Percentiles rank a stretch among this genome's conserved stretches.
These are phyloP conservation scores for Pecoramyces ruminantium DNA, from an alignment of 192 early-diverging fungal species.

Conservation along the genomic window DNA sequence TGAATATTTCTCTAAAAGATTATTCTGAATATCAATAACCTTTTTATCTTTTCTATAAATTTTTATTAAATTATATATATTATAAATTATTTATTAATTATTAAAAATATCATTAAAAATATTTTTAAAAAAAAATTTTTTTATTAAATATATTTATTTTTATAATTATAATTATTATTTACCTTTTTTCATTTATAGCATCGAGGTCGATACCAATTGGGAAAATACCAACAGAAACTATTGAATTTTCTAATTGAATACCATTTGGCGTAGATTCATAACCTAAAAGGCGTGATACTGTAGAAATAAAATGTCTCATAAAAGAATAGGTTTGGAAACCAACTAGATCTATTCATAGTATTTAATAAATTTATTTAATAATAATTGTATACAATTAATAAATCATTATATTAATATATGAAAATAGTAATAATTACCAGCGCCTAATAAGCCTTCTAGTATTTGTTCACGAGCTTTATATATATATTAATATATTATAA, in stretches of 20 bases:
- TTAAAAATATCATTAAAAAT: no score
- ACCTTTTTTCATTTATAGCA: slow-evolving; percentile 8
- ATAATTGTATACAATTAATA: background rate
- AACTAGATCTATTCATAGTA: slow-evolving; percentile 12
- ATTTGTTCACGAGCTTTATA: slow-evolving; percentile 20
- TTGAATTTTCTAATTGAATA: slow-evolving; percentile 21
- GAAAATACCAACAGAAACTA: slow-evolving; percentile 27
- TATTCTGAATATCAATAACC: slow-evolving; percentile 15
- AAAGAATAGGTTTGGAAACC: slow-evolving; percentile 23
- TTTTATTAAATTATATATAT: no score
- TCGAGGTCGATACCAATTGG: slow-evolving; percentile 71
- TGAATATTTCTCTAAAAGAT: slow-evolving; percentile 20
- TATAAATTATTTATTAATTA: no score
- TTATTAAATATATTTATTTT: no score
- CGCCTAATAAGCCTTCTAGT: slow-evolving; percentile 23
- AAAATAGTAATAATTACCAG: background rate
- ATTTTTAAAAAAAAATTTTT: no score
- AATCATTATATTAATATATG: background rate
- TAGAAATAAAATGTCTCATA: slow-evolving; percentile 37
- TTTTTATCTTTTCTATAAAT: slow-evolving; percentile 10
- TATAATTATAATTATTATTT: slow-evolving; percentile 6
- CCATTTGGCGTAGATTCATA: slow-evolving; percentile 32
- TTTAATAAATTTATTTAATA: no score
- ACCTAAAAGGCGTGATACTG: slow-evolving; percentile 27
- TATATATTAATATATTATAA: no score